These are phyloP conservation scores for Saccharomyces jurei DNA, from an alignment of 805 yeast species.

Conservation along the genomic window DNA sequence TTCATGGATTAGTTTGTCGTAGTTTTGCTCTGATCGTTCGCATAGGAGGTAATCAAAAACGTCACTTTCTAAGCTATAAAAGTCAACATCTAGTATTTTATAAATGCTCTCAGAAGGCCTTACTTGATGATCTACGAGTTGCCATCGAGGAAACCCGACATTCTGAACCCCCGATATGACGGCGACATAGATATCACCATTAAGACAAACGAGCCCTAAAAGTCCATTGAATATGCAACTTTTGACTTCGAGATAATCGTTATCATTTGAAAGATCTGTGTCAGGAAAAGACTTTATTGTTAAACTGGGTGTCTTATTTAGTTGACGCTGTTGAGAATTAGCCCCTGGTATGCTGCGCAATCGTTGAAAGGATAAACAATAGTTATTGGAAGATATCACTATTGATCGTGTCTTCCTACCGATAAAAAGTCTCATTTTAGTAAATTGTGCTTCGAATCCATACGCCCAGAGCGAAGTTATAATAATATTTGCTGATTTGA, in stretches of 20 bases:
- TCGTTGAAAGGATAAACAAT: slow-evolving; percentile 50
- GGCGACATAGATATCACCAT: slow-evolving; percentile 48
- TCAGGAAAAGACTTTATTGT: slow-evolving; percentile 50
- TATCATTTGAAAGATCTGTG: slow-evolving; percentile 30
- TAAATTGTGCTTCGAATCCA: neutral
- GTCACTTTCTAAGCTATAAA: slow-evolving; percentile 54
- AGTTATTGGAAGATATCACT: slow-evolving; percentile 51
- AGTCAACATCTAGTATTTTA: slow-evolving; percentile 52
- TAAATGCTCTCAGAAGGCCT: slow-evolving; percentile 42
- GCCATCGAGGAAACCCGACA: slow-evolving; percentile 49
- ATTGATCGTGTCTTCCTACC: slow-evolving; percentile 61
- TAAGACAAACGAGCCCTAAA: slow-evolving; percentile 51
- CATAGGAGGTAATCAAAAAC: slow-evolving; percentile 38
- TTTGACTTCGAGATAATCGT: slow-evolving; percentile 34
- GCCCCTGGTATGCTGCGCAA: slow-evolving; percentile 11
- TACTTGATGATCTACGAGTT: slow-evolving; percentile 10
- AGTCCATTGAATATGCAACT: slow-evolving; percentile 42
- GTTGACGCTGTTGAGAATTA: slow-evolving; percentile 16
- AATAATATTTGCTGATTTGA: neutral
- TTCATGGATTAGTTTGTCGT: slow-evolving; percentile 34
- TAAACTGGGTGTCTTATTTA: slow-evolving; percentile 27
- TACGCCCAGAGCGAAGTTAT: slow-evolving; percentile 2
- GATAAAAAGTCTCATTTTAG: slow-evolving; percentile 51
- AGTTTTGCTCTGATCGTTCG: slow-evolving; percentile 18
- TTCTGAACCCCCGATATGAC: slow-evolving; percentile 47